Evolutionary conservation across 331 rosid species (phyloP).

Genomic region (Cydonia oblonga): DNA sequence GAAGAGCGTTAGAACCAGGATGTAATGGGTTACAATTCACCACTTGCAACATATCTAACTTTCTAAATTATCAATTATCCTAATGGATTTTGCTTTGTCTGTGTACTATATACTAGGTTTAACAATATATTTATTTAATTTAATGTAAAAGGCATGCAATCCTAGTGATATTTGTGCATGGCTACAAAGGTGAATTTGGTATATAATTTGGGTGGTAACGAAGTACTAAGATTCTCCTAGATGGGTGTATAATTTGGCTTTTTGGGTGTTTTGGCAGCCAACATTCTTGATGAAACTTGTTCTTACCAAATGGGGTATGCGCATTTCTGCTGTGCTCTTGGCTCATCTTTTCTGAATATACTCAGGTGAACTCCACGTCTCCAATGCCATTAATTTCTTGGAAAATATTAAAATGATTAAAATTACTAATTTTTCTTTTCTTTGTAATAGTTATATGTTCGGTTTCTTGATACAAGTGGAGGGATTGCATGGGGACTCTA

Average conservation of each 20-base stretch:
- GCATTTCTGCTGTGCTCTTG: slow-evolving; percentile 43
- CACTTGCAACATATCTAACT: no score
- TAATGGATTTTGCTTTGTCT: slow-evolving; percentile 22
- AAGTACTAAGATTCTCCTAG: slow-evolving; percentile 35
- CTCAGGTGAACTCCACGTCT: slow-evolving; percentile 43
- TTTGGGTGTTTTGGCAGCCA: slow-evolving; percentile 28
- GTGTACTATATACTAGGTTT: slow-evolving; percentile 7
- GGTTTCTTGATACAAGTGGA: slow-evolving; percentile 40
- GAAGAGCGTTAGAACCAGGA: no score
- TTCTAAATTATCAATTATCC: slow-evolving; percentile 11
- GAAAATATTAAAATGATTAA: neutral
- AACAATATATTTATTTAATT: neutral
- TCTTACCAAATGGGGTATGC: slow-evolving; percentile 54
- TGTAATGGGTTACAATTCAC: no score
- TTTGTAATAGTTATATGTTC: slow-evolving; percentile 3
- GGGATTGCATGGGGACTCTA: slow-evolving; percentile 49
- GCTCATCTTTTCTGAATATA: slow-evolving; percentile 36
- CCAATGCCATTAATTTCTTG: slow-evolving; percentile 5
- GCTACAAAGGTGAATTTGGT: slow-evolving; percentile 46
- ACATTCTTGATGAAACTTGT: slow-evolving; percentile 62
- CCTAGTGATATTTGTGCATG: slow-evolving; percentile 28
- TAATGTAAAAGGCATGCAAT: slow-evolving; percentile 17
- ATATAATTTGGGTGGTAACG: slow-evolving; percentile 38
- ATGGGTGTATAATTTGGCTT: slow-evolving; percentile 33
- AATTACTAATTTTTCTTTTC: neutral